These are phyloP conservation scores for Debaryomyces castellii DNA, from an alignment of 805 yeast genomes.

Conservation along the genomic window DNA sequence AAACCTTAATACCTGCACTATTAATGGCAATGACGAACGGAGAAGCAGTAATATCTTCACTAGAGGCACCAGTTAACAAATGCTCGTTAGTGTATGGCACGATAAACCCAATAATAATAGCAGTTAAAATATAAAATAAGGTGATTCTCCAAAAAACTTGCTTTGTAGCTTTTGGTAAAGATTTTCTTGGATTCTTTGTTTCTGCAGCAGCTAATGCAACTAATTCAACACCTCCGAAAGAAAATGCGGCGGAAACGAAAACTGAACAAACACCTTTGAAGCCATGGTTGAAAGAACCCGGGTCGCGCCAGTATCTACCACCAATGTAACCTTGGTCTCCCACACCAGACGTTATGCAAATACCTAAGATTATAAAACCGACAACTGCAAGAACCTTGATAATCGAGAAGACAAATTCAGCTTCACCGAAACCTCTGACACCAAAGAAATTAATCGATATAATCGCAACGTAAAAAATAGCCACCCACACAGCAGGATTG, in stretches of 20 bases:
- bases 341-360: conserved; percentile 37
- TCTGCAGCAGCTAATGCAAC: conserved; percentile 41
- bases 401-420: conserved; percentile 31
- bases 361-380: conserved; percentile 37
- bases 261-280: conserved; percentile 39
- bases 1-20: conserved; percentile 58
- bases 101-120: conserved; percentile 35
- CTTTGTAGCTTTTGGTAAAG: conserved; percentile 41
- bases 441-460: conserved; percentile 32
- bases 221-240: conserved; percentile 38
- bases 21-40: conserved; percentile 75
- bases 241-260: conserved; percentile 37
- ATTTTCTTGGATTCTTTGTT: conserved; percentile 36
- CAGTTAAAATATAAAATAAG: conserved; percentile 35
- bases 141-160: conserved; percentile 46
- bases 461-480: conserved; percentile 30
- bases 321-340: conserved; percentile 41
- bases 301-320: conserved; percentile 27
- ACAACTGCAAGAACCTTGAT: conserved; percentile 34
- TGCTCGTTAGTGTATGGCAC: conserved; percentile 52
- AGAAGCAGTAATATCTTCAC: conserved; percentile 56
- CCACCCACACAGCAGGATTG: conserved; percentile 40
- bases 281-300: conserved; percentile 37
- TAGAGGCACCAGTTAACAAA: conserved; percentile 49
- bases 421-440: conserved; percentile 38